Base-by-base conservation (phyloP, 2,329 filamentous ascomycete species). In the Moelleriella libera region DNA sequence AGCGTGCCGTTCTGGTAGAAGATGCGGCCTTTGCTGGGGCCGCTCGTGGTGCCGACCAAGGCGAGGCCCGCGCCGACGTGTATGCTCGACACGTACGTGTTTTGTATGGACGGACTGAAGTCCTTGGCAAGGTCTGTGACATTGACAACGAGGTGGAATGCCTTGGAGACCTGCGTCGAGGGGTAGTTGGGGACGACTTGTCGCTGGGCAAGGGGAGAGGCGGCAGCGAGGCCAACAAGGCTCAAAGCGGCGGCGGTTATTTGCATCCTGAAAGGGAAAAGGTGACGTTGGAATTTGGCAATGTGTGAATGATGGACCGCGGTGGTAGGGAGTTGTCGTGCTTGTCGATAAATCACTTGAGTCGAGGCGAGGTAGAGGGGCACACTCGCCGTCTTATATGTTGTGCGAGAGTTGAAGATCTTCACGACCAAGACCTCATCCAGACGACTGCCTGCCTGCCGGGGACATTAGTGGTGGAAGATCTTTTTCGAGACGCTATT, bases 1-100 rank as follows among this genome's bases (percentile, higher is more conserved):
- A 59, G 59, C 4, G 70, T 70, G 57, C 65, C 69, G 56, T 74
- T 74, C 47, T 67, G 58, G 62, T 72, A 74, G 56, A 72, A 74
- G 50, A 68, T 53, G 45, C 61, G 59, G 5, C 50, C 51, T 37
- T 46, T 31, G 9, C 54, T 52, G 6, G 52, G 34, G 5, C 52
- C 48, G 10, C 66, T 53, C 1, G 64, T 57, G 12, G 69, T 56
- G 3, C 66, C 61, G 11, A 63, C 66, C n/a, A 62, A 58, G 49
- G 59, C 62, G n/a, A 60, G 47, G 2, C 64, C 66, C 1, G 69
- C 63, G 30, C 68, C 68, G 9, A 59, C 57, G 57, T 71, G 69
- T 45, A 68, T 63, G 41, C 60, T 64, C 45, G 58, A 54, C 28
- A 73, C 47, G 43, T 59, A 58, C 47, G 57, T 63, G 54, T 61